Evolutionary conservation across 2,329 filamentous ascomycete species (phyloP).

Genomic region (Chalaropsis thielavioides): DNA sequence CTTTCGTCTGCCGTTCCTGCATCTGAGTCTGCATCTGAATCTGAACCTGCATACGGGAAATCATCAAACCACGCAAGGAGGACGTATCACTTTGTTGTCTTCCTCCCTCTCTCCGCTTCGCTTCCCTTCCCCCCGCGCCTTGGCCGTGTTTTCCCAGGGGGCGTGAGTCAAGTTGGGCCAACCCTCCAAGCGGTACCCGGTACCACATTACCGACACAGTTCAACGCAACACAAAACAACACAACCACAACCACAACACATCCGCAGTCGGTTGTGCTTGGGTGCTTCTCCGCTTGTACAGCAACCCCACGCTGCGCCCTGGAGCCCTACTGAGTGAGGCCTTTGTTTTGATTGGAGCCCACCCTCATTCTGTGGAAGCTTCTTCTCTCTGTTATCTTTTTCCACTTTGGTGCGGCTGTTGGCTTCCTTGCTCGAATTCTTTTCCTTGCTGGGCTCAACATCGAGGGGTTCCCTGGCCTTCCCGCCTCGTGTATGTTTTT

Average conservation of each 20-base stretch:
- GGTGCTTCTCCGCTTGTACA: too few relatives aligned
- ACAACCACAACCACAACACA: too few relatives aligned
- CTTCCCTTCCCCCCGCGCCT: background rate
- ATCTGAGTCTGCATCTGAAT: background rate
- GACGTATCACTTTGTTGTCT: background rate
- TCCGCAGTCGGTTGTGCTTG: too few relatives aligned
- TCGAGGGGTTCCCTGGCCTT: background rate
- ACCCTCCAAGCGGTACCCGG: background rate
- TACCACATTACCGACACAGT: too few relatives aligned
- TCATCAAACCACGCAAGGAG: background rate
- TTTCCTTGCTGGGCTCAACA: background rate
- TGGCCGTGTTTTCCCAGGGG: background rate
- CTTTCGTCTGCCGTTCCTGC: background rate
- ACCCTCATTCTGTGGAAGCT: background rate
- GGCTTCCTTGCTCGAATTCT: background rate
- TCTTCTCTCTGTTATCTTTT: constrained; percentile 12
- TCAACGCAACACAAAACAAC: too few relatives aligned
- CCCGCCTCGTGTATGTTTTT: background rate
- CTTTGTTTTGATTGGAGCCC: background rate
- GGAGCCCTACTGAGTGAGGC: background rate
- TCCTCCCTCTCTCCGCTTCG: background rate
- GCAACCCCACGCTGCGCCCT: too few relatives aligned
- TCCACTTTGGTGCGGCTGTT: constrained; percentile 1
- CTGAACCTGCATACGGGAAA: constrained; percentile 7
- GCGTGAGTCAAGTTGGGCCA: background rate